phyloP scores from a whole-genome alignment of 768 basidiomycete species.

The Tricholoma bakamatsutake region DNA sequence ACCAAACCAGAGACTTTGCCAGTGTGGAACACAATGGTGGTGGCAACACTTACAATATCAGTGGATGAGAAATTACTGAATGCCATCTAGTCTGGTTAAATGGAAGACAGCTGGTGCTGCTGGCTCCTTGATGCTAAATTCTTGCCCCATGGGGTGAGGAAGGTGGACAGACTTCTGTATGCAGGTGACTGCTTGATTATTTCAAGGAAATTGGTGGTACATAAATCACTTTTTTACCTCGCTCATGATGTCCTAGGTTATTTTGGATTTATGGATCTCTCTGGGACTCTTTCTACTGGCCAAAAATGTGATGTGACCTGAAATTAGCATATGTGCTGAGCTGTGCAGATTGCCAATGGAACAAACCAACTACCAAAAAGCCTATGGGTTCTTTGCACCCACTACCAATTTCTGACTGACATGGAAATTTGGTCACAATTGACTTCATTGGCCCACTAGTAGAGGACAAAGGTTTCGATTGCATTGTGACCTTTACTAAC shows the following conservation, averaged over 20 bases:
- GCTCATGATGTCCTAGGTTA: background rate
- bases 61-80: background rate
- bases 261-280: constrained; percentile 19
- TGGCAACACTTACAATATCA: background rate
- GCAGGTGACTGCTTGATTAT: background rate
- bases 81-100: background rate
- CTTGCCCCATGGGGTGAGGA: background rate
- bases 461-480: constrained; percentile 18
- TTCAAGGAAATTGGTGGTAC: background rate
- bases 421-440: too few relatives aligned
- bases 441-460: background rate
- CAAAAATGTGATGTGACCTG: background rate
- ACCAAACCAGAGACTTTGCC: background rate
- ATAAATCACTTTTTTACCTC: background rate
- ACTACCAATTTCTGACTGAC: too few relatives aligned
- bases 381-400: too few relatives aligned
- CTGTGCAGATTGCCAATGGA: constrained; percentile 12
- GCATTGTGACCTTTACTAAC: constrained; percentile 21
- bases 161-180: too few relatives aligned
- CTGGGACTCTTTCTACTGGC: background rate
- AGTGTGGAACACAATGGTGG: background rate
- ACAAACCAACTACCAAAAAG: too few relatives aligned
- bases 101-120: background rate
- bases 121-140: background rate
- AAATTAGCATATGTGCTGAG: background rate